phyloP scores from a whole-genome alignment of 2,329 filamentous ascomycete species.

The Aspergillus glaucus region DNA sequence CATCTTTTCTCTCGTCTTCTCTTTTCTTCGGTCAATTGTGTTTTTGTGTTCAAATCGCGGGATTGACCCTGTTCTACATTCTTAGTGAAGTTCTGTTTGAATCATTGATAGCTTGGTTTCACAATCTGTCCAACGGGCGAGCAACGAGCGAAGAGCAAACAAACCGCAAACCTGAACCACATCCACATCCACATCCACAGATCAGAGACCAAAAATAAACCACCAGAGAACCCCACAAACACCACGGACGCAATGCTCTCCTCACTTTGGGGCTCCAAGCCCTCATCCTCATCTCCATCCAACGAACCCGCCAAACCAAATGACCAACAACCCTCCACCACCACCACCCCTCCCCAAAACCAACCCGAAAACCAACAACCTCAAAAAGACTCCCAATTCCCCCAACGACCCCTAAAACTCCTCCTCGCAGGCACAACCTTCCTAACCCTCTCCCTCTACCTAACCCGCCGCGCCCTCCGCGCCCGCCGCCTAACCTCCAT shows the following conservation, averaged over 20 bases:
- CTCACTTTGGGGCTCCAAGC: slow-evolving; percentile 15
- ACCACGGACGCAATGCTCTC: not conserved
- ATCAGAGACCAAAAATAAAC: not conserved
- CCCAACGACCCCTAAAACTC: slow-evolving; percentile 38
- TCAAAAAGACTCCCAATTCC: slow-evolving; percentile 1
- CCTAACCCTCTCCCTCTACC: slow-evolving; percentile 61
- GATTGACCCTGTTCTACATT: too few species aligned
- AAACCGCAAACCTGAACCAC: not conserved
- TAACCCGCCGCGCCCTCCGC: slow-evolving; percentile 65
- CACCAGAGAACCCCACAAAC: too few species aligned
- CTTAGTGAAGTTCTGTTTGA: too few species aligned
- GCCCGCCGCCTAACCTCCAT: slow-evolving; percentile 56
- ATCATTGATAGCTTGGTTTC: too few species aligned
- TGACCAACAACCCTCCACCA: slow-evolving; percentile 1
- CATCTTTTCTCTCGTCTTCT: too few species aligned
- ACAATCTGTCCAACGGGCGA: too few species aligned
- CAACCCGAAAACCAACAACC: slow-evolving; percentile 2
- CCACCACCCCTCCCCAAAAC: slow-evolving; percentile 5
- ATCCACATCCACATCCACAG: not conserved
- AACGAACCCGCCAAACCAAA: not conserved
- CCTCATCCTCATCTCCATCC: slow-evolving; percentile 4
- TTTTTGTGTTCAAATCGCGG: too few species aligned
- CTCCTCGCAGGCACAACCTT: slow-evolving; percentile 72
- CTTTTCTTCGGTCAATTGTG: too few species aligned
- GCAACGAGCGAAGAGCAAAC: too few species aligned